These are phyloP conservation scores for Wickerhamomyces tratensis DNA, from an alignment of 805 yeast species.

Conservation along the genomic window DNA sequence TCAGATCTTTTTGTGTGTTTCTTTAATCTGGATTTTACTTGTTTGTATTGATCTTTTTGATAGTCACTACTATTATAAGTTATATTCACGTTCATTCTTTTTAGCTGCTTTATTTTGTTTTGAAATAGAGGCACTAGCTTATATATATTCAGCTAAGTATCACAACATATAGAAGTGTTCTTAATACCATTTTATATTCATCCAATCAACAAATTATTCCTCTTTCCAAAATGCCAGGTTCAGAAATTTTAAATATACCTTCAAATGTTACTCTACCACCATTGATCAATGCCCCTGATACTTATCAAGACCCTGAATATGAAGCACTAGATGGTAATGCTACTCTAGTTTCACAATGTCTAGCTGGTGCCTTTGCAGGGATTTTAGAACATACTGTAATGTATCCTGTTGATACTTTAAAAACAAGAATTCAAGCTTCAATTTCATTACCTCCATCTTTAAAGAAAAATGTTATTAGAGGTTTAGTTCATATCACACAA, in stretches of 20 bases:
- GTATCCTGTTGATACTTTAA: constrained; percentile 95
- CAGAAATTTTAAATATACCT: not conserved
- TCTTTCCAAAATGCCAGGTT: not conserved
- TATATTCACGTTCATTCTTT: too few species aligned
- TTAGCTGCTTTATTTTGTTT: too few species aligned
- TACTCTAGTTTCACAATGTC: constrained; percentile 68
- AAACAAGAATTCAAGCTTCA: constrained; percentile 77
- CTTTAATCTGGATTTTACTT: too few species aligned
- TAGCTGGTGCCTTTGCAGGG: constrained; percentile 98
- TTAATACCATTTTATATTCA: too few species aligned
- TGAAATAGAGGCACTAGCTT: too few species aligned
- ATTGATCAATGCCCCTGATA: not conserved
- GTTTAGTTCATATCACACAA: constrained; percentile 69
- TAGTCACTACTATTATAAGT: too few species aligned
- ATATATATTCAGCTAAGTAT: too few species aligned
- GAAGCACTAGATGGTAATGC: constrained; percentile 88
- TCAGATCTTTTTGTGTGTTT: too few species aligned
- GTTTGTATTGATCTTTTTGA: too few species aligned
- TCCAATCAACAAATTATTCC: too few species aligned
- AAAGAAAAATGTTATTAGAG: constrained; percentile 42
- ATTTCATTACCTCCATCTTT: constrained; percentile 7
- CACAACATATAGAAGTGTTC: too few species aligned
- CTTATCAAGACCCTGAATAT: constrained; percentile 55
- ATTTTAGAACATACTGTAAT: constrained; percentile 96
- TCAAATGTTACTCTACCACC: not conserved